A percentile compares a stretch with the other conserved stretches of the same genome.
Conservation (phyloP, 345 rosid genomes). For the Draba incana region DNA sequence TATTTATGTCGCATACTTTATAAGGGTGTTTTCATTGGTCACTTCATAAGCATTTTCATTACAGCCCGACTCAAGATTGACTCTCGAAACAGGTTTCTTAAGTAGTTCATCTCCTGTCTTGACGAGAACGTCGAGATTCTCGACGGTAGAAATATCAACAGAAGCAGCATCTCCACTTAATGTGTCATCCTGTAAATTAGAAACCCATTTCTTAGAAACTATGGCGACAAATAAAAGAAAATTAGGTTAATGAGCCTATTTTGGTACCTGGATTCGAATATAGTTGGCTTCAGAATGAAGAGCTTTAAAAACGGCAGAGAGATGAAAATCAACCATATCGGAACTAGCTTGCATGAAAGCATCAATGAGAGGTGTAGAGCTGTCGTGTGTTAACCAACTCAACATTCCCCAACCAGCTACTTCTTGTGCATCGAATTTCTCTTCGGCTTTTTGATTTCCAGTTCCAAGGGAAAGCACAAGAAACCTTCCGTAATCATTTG, state of each 20-base stretch:
- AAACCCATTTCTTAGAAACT: background rate
- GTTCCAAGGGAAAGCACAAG: conserved; percentile 71
- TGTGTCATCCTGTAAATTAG: conserved; percentile 50
- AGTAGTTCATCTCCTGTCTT: conserved; percentile 55
- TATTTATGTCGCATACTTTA: conserved; percentile 26
- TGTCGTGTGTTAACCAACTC: conserved; percentile 61
- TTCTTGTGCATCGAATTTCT: conserved; percentile 47
- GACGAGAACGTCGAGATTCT: conserved; percentile 50
- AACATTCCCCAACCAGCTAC: conserved; percentile 69
- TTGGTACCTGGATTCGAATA: conserved; percentile 43
- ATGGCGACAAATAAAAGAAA: background rate
- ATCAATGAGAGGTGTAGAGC: conserved; percentile 59
- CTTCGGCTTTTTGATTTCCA: conserved; percentile 45
- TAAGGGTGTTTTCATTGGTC: conserved; percentile 38
- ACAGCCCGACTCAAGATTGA: conserved; percentile 54
- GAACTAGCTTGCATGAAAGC: conserved; percentile 62
- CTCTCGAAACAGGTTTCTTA: conserved; percentile 55
- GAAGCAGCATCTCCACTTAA: conserved; percentile 47
- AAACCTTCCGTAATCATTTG: conserved; percentile 53
- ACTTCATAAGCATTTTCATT: conserved; percentile 31
- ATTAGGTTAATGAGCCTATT: background rate
- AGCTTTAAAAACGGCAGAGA: conserved; percentile 54
- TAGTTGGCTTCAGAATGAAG: conserved; percentile 49
- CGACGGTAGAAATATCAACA: conserved; percentile 57
- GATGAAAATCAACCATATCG: conserved; percentile 67